Conservation (phyloP, 2,329 filamentous ascomycete genomes). For the Piedraia hortae region DNA sequence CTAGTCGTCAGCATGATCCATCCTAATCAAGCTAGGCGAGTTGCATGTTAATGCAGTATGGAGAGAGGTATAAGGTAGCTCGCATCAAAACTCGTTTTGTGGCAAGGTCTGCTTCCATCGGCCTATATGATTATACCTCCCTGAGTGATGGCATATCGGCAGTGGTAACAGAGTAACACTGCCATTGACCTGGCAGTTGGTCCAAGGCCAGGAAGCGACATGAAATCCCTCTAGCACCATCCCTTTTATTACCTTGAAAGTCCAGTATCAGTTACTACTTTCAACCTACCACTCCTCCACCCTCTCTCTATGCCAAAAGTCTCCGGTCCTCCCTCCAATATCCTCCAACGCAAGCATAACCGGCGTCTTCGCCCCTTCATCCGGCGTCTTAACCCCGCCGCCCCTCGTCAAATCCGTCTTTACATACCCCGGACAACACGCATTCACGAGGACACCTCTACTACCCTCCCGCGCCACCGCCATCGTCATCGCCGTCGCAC, state of each 20-base stretch:
- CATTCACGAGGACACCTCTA: conserved; percentile 10
- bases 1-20: too few relatives aligned
- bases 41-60: too few relatives aligned
- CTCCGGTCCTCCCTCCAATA: conserved; percentile 10
- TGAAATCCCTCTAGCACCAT: not conserved
- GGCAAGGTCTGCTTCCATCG: too few relatives aligned
- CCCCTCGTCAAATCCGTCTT: conserved; percentile 15
- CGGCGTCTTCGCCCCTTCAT: conserved; percentile 13
- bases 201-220: not conserved
- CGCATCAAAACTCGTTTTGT: too few relatives aligned
- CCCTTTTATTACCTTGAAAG: not conserved
- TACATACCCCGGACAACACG: conserved; percentile 6
- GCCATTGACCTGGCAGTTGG: too few relatives aligned
- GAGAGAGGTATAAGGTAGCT: too few relatives aligned
- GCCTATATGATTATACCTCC: too few relatives aligned
- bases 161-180: too few relatives aligned
- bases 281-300: conserved; percentile 4
- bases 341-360: conserved; percentile 12
- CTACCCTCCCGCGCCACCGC: conserved; percentile 9
- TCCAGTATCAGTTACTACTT: conserved; percentile 1
- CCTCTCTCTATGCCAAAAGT: conserved; percentile 14
- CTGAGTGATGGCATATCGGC: too few relatives aligned
- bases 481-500: conserved; percentile 13
- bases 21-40: too few relatives aligned
- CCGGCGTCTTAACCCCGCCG: conserved; percentile 11